phyloP scores from a whole-genome alignment of 2,329 filamentous ascomycete genomes.

The Ophiosphaerella herpotricha region DNA sequence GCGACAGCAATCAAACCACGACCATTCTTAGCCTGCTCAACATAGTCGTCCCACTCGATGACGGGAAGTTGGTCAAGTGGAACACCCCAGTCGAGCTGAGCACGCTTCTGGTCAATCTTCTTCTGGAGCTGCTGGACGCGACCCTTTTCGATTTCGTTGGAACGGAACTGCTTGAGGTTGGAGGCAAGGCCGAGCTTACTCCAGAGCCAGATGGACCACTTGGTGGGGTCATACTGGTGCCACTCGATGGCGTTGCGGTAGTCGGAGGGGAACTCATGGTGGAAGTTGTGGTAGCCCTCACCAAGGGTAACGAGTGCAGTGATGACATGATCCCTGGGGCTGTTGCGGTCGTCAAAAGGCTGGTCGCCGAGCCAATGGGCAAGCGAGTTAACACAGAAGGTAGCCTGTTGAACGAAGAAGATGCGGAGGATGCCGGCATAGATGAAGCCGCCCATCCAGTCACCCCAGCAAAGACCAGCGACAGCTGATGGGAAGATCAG shows the following conservation, averaged over 20 bases:
- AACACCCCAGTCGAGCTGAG: constrained; percentile 50
- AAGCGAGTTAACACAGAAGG: constrained; percentile 60
- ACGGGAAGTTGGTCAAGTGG: constrained; percentile 51
- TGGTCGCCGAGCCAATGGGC: constrained; percentile 58
- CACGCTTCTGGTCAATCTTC: constrained; percentile 52
- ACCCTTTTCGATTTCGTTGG: constrained; percentile 52
- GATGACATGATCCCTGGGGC: constrained; percentile 50
- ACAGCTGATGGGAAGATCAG: constrained; percentile 55
- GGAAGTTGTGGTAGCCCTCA: constrained; percentile 53
- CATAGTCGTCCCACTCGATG: constrained; percentile 52
- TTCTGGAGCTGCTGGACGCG: constrained; percentile 51
- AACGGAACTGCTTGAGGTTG: constrained; percentile 51
- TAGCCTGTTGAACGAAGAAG: constrained; percentile 59
- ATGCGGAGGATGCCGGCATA: constrained; percentile 59
- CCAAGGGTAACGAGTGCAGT: constrained; percentile 51
- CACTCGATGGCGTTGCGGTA: constrained; percentile 51
- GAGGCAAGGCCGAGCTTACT: constrained; percentile 50
- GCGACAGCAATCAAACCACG: constrained; percentile 48
- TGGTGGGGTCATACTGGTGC: constrained; percentile 52
- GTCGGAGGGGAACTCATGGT: constrained; percentile 52
- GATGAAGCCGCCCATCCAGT: constrained; percentile 56
- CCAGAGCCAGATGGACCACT: constrained; percentile 52
- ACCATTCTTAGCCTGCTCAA: constrained; percentile 50
- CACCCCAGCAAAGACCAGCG: constrained; percentile 55
- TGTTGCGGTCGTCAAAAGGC: constrained; percentile 52